Conservation (phyloP, 2,329 filamentous ascomycete genomes). For the Diplodia scrobiculata region DNA sequence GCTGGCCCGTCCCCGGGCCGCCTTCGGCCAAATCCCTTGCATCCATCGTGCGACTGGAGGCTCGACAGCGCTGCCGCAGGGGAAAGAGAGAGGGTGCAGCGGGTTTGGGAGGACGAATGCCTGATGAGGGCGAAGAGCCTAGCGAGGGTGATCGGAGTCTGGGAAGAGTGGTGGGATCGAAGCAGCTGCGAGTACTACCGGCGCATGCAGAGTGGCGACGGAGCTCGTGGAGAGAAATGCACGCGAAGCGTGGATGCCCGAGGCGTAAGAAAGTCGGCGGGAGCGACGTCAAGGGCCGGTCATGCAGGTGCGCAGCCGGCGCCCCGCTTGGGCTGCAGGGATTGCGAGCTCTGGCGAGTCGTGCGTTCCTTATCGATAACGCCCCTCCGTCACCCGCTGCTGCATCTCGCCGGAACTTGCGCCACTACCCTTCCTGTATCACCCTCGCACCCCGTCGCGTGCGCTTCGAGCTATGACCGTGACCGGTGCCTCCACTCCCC, state of each 20-base stretch:
- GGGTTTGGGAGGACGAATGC: not conserved
- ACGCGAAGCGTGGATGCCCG: constrained; percentile 13
- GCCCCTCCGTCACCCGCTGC: not conserved
- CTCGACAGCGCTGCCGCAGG: not conserved
- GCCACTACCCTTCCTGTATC: not conserved
- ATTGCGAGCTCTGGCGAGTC: constrained; percentile 18
- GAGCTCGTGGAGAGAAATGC: not conserved
- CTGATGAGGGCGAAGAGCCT: not conserved
- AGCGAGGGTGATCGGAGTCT: not conserved
- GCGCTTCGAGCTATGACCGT: constrained; percentile 4
- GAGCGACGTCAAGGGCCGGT: constrained; percentile 17
- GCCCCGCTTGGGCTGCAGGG: constrained; percentile 17
- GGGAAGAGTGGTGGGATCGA: not conserved
- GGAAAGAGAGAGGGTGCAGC: not conserved
- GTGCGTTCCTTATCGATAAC: not conserved
- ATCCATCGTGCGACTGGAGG: constrained; percentile 37
- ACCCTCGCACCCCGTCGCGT: not conserved
- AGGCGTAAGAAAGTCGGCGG: constrained; percentile 23
- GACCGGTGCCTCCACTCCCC: not conserved
- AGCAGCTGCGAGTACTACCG: not conserved
- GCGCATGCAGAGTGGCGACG: constrained; percentile 6
- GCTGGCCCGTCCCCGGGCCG: constrained; percentile 7
- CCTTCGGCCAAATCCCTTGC: constrained; percentile 33
- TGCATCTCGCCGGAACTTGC: constrained; percentile 31
- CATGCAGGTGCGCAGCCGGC: constrained; percentile 2